Evolutionary conservation across 495 filamentous ascomycete species (phyloP).

Genomic region (Poronia punctata): DNA sequence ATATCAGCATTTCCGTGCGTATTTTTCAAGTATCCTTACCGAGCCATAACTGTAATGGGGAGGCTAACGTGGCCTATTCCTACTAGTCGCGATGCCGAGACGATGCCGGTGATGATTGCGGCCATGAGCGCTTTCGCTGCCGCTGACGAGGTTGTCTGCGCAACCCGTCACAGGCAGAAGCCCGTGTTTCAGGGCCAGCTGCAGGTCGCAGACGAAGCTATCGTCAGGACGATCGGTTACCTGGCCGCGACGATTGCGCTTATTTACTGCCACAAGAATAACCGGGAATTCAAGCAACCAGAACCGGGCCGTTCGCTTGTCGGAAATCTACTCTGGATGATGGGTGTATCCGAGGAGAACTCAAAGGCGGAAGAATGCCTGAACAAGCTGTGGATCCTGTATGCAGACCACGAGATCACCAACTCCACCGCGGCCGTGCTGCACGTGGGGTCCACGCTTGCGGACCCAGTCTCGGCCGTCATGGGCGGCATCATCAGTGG

Average conservation of each 20-base stretch:
- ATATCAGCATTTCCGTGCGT: slow-evolving; percentile 26
- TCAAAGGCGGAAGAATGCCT: slow-evolving; percentile 18
- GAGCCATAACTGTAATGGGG: background rate
- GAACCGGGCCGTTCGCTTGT: slow-evolving; percentile 18
- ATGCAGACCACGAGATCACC: slow-evolving; percentile 49
- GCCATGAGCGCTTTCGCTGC: slow-evolving; percentile 26
- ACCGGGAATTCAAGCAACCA: slow-evolving; percentile 33
- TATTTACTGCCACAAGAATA: slow-evolving; percentile 34
- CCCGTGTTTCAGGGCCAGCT: slow-evolving; percentile 16
- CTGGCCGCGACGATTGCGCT: slow-evolving; percentile 31
- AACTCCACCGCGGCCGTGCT: slow-evolving; percentile 46
- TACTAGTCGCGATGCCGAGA: slow-evolving; percentile 2
- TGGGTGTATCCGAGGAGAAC: slow-evolving; percentile 18
- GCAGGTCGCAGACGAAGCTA: slow-evolving; percentile 31
- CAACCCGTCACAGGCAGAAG: slow-evolving; percentile 11
- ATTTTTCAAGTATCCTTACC: too few relatives aligned
- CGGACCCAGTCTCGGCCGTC: slow-evolving; percentile 28
- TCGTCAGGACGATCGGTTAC: slow-evolving; percentile 36
- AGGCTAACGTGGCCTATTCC: background rate
- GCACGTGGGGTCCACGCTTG: slow-evolving; percentile 36
- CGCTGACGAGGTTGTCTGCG: slow-evolving; percentile 5
- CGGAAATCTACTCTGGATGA: slow-evolving; percentile 22
- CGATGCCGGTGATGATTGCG: slow-evolving; percentile 3
- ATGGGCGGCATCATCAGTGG: slow-evolving; percentile 41
- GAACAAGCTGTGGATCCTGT: slow-evolving; percentile 37